These are phyloP conservation scores for Hypoxylon crocopeplum DNA, from an alignment of 495 filamentous ascomycete species.

Conservation along the genomic window DNA sequence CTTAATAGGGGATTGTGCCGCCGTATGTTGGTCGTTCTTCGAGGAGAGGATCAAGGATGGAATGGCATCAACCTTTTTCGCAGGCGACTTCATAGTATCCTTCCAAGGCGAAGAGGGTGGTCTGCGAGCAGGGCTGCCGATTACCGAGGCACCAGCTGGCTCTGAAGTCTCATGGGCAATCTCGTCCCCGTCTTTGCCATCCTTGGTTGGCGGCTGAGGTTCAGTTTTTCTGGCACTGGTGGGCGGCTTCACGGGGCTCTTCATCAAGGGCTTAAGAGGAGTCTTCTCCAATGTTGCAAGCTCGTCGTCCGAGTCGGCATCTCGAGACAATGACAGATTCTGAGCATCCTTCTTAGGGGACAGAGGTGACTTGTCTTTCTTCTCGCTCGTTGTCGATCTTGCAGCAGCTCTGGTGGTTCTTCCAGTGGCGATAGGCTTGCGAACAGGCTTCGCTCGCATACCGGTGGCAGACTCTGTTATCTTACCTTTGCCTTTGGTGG, in stretches of 20 bases:
- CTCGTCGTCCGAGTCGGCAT: slow-evolving; percentile 58
- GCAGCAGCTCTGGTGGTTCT: slow-evolving; percentile 39
- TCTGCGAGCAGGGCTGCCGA: slow-evolving; percentile 57
- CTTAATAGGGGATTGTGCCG: slow-evolving; percentile 45
- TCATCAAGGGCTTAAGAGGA: slow-evolving; percentile 54
- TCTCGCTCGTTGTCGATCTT: slow-evolving; percentile 23
- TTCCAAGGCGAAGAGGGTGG: slow-evolving; percentile 56
- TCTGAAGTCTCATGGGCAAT: slow-evolving; percentile 16
- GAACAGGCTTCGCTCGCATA: slow-evolving; percentile 52
- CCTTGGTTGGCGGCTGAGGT: slow-evolving; percentile 23
- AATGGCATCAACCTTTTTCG: slow-evolving; percentile 57
- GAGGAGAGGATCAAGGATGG: slow-evolving; percentile 55
- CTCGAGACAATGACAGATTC: slow-evolving; percentile 46
- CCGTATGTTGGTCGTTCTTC: slow-evolving; percentile 39
- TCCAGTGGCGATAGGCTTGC: slow-evolving; percentile 36
- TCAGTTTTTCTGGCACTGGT: slow-evolving; percentile 41
- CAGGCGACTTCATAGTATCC: slow-evolving; percentile 54
- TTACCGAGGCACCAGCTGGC: slow-evolving; percentile 35
- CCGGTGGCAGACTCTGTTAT: slow-evolving; percentile 44
- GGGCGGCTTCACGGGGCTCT: slow-evolving; percentile 53
- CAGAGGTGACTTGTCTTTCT: slow-evolving; percentile 47
- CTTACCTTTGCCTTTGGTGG: slow-evolving; percentile 36
- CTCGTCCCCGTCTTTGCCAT: slow-evolving; percentile 37
- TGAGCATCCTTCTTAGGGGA: slow-evolving; percentile 66
- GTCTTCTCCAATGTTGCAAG: slow-evolving; percentile 58